Percentiles rank a stretch among this genome's conserved stretches.
Evolutionary conservation across 2,329 filamentous ascomycete species (phyloP).

Genomic region (Trichoderma sp.): DNA sequence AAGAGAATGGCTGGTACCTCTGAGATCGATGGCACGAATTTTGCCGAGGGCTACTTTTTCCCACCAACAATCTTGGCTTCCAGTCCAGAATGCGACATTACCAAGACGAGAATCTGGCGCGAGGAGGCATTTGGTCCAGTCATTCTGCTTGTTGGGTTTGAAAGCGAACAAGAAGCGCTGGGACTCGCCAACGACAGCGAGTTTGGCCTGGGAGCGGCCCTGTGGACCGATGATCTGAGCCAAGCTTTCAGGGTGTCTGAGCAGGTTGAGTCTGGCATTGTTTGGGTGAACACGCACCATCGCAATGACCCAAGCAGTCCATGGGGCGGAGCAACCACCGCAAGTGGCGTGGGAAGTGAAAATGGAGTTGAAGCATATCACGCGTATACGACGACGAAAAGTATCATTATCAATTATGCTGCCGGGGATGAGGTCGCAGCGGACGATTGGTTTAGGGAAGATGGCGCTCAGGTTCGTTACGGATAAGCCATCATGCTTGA

Average conservation of each 20-base stretch:
- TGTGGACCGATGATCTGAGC: conserved; percentile 76
- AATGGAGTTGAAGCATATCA: conserved; percentile 68
- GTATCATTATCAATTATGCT: conserved; percentile 70
- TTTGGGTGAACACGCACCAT: conserved; percentile 64
- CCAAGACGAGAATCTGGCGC: conserved; percentile 70
- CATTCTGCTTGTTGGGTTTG: conserved; percentile 73
- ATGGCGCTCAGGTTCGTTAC: conserved; percentile 50
- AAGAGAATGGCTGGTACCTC: conserved; percentile 51
- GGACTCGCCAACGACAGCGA: conserved; percentile 70
- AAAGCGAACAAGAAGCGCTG: conserved; percentile 70
- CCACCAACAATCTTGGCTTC: conserved; percentile 70
- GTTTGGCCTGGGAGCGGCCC: conserved; percentile 74
- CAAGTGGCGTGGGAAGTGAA: conserved; percentile 70
- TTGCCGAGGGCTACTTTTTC: conserved; percentile 70
- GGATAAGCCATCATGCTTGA: conserved; percentile 27
- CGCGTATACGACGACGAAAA: conserved; percentile 62
- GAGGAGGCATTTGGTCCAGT: conserved; percentile 86
- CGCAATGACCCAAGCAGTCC: conserved; percentile 71
- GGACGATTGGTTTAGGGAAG: conserved; percentile 71
- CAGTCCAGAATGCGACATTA: conserved; percentile 59
- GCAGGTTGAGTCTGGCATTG: conserved; percentile 65
- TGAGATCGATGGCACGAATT: conserved; percentile 52
- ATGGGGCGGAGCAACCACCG: conserved; percentile 65
- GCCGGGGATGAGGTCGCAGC: conserved; percentile 52
- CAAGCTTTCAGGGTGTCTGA: conserved; percentile 75